These are phyloP conservation scores for Scalesia atractyloides DNA, from an alignment of 129 eudicot genomes.

Conservation along the genomic window DNA sequence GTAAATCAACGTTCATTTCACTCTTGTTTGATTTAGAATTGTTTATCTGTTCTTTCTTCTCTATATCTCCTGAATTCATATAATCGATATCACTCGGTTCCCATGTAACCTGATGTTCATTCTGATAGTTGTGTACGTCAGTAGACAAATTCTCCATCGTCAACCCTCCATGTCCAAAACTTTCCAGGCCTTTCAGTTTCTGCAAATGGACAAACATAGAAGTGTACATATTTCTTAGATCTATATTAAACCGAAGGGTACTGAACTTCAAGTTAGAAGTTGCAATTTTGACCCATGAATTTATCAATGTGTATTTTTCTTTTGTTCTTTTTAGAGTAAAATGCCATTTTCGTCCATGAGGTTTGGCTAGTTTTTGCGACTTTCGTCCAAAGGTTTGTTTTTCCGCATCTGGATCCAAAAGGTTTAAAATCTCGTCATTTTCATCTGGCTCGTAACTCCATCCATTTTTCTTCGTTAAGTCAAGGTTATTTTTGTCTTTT, in stretches of 20 bases:
- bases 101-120: slow-evolving; percentile 33
- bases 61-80: slow-evolving; percentile 25
- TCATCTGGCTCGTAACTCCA: no score
- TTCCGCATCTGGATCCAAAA: no score
- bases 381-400: no score
- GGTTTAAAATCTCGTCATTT: no score
- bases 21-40: slow-evolving; percentile 15
- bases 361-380: no score
- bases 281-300: neutral
- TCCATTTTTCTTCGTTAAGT: no score
- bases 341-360: no score
- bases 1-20: slow-evolving; percentile 36
- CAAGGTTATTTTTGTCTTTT: no score
- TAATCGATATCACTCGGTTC: slow-evolving; percentile 27
- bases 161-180: slow-evolving; percentile 41
- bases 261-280: slow-evolving; percentile 3
- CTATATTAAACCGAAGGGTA: slow-evolving; percentile 9
- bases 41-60: slow-evolving; percentile 24
- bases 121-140: slow-evolving; percentile 19
- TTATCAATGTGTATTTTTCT: neutral
- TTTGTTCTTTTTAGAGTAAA: neutral
- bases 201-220: slow-evolving; percentile 25
- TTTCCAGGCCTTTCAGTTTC: slow-evolving; percentile 62
- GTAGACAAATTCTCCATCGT: slow-evolving; percentile 29
- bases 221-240: slow-evolving; percentile 13